A percentile compares a stretch with the other conserved stretches of the same genome.
Conservation (phyloP, 805 yeast species). For the Sugiyamaella boreocaroliniensis region DNA sequence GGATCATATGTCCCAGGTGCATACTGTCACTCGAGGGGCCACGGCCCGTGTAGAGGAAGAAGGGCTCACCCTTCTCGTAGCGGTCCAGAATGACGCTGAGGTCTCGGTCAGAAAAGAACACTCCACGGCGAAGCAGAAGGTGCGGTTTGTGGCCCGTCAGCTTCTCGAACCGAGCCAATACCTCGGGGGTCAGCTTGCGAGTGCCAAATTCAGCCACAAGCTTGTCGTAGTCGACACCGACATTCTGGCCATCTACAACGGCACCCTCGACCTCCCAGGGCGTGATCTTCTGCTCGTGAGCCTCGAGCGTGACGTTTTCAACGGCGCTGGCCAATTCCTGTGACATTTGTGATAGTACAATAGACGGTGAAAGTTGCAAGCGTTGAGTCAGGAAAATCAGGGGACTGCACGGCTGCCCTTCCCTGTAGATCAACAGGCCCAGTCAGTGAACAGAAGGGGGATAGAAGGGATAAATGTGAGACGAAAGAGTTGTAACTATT, state of each 20-base stretch:
- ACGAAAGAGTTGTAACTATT: too few relatives aligned
- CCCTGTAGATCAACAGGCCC: too few relatives aligned
- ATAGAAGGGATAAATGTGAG: too few relatives aligned
- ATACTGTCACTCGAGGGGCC: conserved; percentile 93
- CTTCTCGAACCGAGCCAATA: conserved; percentile 63
- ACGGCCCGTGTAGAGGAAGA: conserved; percentile 93
- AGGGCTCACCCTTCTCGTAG: conserved; percentile 91
- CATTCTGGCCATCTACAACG: conserved; percentile 88
- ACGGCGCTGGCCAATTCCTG: conserved; percentile 17
- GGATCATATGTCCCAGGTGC: conserved; percentile 97
- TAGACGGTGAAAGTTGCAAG: background rate
- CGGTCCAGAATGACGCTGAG: conserved; percentile 63
- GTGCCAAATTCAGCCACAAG: conserved; percentile 86
- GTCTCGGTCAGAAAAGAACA: conserved; percentile 82
- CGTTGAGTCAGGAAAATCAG: background rate
- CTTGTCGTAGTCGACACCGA: conserved; percentile 87
- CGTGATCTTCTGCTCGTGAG: conserved; percentile 52
- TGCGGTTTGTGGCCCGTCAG: conserved; percentile 92
- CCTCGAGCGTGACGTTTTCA: conserved; percentile 9
- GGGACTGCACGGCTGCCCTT: too few relatives aligned
- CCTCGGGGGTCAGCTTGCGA: conserved; percentile 56
- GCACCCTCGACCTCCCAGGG: conserved; percentile 99
- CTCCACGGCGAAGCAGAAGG: conserved; percentile 80
- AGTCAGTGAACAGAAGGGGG: too few relatives aligned
- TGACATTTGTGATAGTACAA: background rate